Evolutionary conservation across 2,329 filamentous ascomycete species (phyloP), one percentile per base, ranked within the genome.

Genomic region (Metarhizium guizhouense): DNA sequence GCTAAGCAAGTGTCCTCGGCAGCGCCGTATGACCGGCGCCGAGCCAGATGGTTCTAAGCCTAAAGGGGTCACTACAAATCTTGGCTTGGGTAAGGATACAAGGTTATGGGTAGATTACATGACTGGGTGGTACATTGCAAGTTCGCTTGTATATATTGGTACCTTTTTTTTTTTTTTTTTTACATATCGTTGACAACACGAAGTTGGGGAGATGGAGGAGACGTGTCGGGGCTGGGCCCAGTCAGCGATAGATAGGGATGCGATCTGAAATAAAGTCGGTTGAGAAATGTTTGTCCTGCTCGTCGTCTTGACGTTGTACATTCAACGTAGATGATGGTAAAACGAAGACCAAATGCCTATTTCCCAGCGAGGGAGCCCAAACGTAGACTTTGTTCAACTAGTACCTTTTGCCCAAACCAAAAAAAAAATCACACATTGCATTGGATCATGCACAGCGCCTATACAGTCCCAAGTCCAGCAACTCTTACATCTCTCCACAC

Each of bases 401-500:
- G 25, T 25, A 25, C 25, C 25, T 25, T 25, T 25, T 25, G 3
- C 25, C 25, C 1, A n/a, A n/a, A n/a, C n/a, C 1, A 25, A 25
- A 25, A 25, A 25, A 25, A 25, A 4, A 25, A 1, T 1, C 25
- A 25, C 25, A 25, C 25, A 25, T 25, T 25, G 25, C 25, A 25
- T 4, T 25, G 25, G 25, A 25, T 25, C 3, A 45, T 18, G 10
- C 7, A 45, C 42, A 11, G 5, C n/a, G 6, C n/a, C n/a, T 7
- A 20, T 1, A 8, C 0, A 42, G 30, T 25, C 36, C 43, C 40
- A 53, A 20, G 43, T 25, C 52, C 20, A 25, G 42, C 16, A 40
- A 2, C 36, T 47, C 48, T 57, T 66, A 97, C 91, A 97, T 95
- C 79, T 97, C 91, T 34, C 94, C 94, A 67, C 93, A 96, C 75